These are phyloP conservation scores for Colletotrichum sp. DNA, from an alignment of 2,329 filamentous ascomycete species.

Conservation along the genomic window DNA sequence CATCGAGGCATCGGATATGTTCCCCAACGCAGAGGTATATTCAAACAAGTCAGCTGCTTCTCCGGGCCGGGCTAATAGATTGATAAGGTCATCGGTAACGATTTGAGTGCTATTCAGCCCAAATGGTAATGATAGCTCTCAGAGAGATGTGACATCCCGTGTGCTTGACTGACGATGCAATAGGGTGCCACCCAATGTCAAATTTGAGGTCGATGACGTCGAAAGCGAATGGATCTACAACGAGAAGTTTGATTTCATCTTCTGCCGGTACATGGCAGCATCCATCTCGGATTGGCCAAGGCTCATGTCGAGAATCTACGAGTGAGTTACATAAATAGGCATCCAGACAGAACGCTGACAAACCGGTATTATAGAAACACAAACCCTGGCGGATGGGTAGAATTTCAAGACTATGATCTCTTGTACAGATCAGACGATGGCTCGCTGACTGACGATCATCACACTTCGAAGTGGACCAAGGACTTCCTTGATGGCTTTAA, in stretches of 20 bases:
- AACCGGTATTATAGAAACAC: slow-evolving; percentile 29
- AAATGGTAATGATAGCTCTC: slow-evolving; percentile 19
- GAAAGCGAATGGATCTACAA: slow-evolving; percentile 30
- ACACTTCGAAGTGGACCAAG: slow-evolving; percentile 20
- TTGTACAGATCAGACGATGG: slow-evolving; percentile 26
- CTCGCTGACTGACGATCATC: slow-evolving; percentile 14
- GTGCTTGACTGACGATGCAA: background rate
- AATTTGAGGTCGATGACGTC: slow-evolving; percentile 40
- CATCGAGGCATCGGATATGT: slow-evolving; percentile 42
- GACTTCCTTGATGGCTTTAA: slow-evolving; percentile 31
- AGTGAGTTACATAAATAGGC: slow-evolving; percentile 15
- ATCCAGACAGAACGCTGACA: too few species aligned
- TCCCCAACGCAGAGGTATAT: background rate
- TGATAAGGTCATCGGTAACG: slow-evolving; percentile 36
- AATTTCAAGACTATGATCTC: slow-evolving; percentile 27
- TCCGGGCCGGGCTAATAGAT: slow-evolving; percentile 20
- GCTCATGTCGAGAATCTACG: slow-evolving; percentile 26
- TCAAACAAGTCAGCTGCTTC: background rate
- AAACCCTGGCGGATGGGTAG: slow-evolving; percentile 36
- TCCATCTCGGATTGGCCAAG: slow-evolving; percentile 35
- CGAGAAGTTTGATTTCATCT: slow-evolving; percentile 38
- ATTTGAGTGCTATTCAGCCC: slow-evolving; percentile 35
- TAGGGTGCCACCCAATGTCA: slow-evolving; percentile 36
- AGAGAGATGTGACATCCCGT: background rate
- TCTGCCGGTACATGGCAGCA: slow-evolving; percentile 36